Percentiles rank a stretch among this genome's conserved stretches.
These are phyloP conservation scores for Suillus cothurnatus DNA, from an alignment of 768 basidiomycete species.

Conservation along the genomic window DNA sequence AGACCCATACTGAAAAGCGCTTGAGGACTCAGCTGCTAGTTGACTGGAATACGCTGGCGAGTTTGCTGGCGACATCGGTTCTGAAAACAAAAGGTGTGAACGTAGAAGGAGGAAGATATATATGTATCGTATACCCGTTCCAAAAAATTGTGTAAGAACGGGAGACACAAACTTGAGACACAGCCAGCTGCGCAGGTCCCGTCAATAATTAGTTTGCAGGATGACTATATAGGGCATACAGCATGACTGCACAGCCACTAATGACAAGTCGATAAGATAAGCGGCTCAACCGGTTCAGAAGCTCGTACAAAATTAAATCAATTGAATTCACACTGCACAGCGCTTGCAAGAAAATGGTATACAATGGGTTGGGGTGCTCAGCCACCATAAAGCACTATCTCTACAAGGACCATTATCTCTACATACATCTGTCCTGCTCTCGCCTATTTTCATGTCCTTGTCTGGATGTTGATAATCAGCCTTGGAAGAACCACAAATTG, in stretches of 20 bases:
- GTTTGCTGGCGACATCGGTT: neutral
- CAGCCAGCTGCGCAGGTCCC: neutral
- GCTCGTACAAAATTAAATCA: neutral
- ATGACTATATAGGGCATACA: neutral
- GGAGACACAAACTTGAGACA: neutral
- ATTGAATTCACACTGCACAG: neutral
- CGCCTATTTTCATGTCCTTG: neutral
- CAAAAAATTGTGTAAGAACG: neutral
- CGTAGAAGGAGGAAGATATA: neutral
- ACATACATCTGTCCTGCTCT: neutral
- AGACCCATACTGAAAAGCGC: slow-evolving; percentile 1
- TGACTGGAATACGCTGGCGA: neutral
- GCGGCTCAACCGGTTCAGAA: neutral
- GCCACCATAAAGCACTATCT: neutral
- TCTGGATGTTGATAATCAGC: neutral
- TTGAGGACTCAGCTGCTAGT: neutral
- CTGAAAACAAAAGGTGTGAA: neutral
- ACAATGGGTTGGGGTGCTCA: neutral
- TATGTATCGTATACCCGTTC: neutral
- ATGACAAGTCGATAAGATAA: neutral
- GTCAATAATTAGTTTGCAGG: neutral
- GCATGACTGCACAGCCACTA: neutral
- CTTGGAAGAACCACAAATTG: neutral
- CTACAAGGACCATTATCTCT: neutral
- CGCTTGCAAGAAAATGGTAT: neutral